These are phyloP conservation scores for Mycosarcoma mackinlayi DNA, from an alignment of 1,284 basidiomycete genomes.

Conservation along the genomic window DNA sequence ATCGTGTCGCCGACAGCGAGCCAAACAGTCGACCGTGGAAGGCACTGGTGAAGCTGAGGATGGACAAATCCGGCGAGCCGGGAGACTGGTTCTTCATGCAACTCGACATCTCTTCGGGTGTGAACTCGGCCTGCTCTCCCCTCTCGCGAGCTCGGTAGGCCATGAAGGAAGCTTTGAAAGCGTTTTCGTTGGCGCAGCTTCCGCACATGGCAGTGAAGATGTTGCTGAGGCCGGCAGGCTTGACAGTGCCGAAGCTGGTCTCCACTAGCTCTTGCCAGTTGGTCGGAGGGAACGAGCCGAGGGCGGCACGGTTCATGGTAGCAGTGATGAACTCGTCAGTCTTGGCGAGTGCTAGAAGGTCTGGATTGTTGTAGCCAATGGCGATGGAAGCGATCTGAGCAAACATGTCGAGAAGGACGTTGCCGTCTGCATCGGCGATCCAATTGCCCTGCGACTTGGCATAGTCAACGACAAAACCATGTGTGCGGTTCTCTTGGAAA, in stretches of 20 bases:
- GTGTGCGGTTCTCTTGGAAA: slow-evolving; percentile 70
- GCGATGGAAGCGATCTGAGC: slow-evolving; percentile 70
- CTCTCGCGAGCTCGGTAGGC: slow-evolving; percentile 69
- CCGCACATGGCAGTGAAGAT: slow-evolving; percentile 69
- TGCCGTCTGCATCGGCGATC: slow-evolving; percentile 73
- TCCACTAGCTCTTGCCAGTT: slow-evolving; percentile 71
- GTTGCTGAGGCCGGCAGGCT: slow-evolving; percentile 71
- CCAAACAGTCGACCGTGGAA: slow-evolving; percentile 63
- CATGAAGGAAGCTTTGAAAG: slow-evolving; percentile 74
- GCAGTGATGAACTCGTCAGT: slow-evolving; percentile 69
- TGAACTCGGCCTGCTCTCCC: slow-evolving; percentile 55
- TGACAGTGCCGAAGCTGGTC: slow-evolving; percentile 71
- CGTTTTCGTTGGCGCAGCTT: slow-evolving; percentile 69
- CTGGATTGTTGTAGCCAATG: slow-evolving; percentile 71
- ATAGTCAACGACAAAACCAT: slow-evolving; percentile 70
- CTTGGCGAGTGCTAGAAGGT: slow-evolving; percentile 64
- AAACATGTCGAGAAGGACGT: slow-evolving; percentile 72
- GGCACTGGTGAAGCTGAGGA: slow-evolving; percentile 72
- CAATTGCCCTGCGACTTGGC: slow-evolving; percentile 68
- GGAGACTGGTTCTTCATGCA: slow-evolving; percentile 73
- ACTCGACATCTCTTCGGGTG: slow-evolving; percentile 60
- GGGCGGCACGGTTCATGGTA: slow-evolving; percentile 71
- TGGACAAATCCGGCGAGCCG: slow-evolving; percentile 71
- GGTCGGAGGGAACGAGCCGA: slow-evolving; percentile 72
- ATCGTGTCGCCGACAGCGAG: slow-evolving; percentile 71